A percentile compares a stretch with the other conserved stretches of the same genome.
Conservation (phyloP, 257 asterid species). For the Euphrasia confusa region DNA sequence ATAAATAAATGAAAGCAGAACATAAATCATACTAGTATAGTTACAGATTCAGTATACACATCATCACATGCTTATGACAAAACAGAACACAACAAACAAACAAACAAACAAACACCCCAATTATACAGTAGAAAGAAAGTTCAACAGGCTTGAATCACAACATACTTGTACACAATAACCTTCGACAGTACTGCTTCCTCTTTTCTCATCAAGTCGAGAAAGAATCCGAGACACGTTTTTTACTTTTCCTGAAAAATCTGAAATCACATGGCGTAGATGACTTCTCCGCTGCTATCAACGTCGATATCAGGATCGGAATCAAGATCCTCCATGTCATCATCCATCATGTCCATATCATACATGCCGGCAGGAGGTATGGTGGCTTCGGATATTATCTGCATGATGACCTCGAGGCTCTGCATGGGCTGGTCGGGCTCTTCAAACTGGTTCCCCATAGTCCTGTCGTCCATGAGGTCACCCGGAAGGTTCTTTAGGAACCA, state of each 20-base stretch:
- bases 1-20: background rate
- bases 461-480: slow-evolving; percentile 76
- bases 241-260: background rate
- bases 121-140: background rate
- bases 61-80: background rate
- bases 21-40: background rate
- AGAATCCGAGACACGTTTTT: no score
- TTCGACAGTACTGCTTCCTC: background rate
- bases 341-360: slow-evolving; percentile 69
- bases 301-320: slow-evolving; percentile 94
- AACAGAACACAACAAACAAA: background rate
- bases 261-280: slow-evolving; percentile 73
- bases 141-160: background rate
- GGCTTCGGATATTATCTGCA: slow-evolving; percentile 94
- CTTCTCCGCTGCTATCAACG: slow-evolving; percentile 92
- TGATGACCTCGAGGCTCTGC: slow-evolving; percentile 76
- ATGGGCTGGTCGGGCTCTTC: slow-evolving; percentile 86
- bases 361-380: slow-evolving; percentile 84
- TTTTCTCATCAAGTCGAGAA: background rate
- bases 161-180: background rate
- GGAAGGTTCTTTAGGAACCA: slow-evolving; percentile 96
- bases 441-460: slow-evolving; percentile 31
- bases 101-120: background rate
- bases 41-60: background rate
- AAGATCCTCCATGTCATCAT: slow-evolving; percentile 81